These are phyloP conservation scores for Alternaria dauci DNA, from an alignment of 2,329 filamentous ascomycete species.

Conservation along the genomic window DNA sequence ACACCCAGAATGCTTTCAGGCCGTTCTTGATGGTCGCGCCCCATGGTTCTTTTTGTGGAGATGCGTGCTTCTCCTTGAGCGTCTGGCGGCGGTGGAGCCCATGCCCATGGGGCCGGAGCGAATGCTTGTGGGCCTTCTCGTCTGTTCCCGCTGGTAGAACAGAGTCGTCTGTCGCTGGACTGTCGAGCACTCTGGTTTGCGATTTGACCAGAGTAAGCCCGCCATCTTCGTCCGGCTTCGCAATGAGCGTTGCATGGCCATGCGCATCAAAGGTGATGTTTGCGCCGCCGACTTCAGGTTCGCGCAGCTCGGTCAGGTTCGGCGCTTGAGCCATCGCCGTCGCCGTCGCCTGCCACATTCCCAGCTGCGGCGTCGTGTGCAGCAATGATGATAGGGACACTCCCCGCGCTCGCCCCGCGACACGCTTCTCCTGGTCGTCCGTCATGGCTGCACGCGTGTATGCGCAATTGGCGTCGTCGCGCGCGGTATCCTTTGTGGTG, in stretches of 20 bases:
- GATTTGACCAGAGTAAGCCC: slow-evolving; percentile 13
- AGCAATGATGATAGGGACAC: slow-evolving; percentile 42
- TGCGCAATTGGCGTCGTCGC: neutral
- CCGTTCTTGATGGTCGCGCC: slow-evolving; percentile 66
- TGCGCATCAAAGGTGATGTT: slow-evolving; percentile 33
- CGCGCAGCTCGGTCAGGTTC: slow-evolving; percentile 50
- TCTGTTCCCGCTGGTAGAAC: neutral
- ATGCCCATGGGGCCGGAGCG: neutral
- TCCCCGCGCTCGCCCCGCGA: slow-evolving; percentile 32
- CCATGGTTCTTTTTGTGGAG: slow-evolving; percentile 51
- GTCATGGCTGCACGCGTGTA: slow-evolving; percentile 12
- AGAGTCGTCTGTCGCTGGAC: neutral
- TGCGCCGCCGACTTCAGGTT: slow-evolving; percentile 21
- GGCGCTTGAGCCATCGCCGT: slow-evolving; percentile 52
- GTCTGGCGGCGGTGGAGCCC: neutral
- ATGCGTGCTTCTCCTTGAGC: slow-evolving; percentile 34
- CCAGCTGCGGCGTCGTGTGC: slow-evolving; percentile 47
- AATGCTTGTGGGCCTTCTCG: neutral
- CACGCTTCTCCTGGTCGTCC: slow-evolving; percentile 14
- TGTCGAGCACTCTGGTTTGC: slow-evolving; percentile 16
- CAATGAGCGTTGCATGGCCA: slow-evolving; percentile 23
- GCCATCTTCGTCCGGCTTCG: slow-evolving; percentile 24
- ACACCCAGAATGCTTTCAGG: slow-evolving; percentile 71
- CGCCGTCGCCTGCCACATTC: slow-evolving; percentile 55
- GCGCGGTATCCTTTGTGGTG: fast-evolving